Evolutionary conservation across 2,329 filamentous ascomycete species (phyloP), one percentile per base, ranked within the genome.

Genomic region (Cryphonectria nitschkei): DNA sequence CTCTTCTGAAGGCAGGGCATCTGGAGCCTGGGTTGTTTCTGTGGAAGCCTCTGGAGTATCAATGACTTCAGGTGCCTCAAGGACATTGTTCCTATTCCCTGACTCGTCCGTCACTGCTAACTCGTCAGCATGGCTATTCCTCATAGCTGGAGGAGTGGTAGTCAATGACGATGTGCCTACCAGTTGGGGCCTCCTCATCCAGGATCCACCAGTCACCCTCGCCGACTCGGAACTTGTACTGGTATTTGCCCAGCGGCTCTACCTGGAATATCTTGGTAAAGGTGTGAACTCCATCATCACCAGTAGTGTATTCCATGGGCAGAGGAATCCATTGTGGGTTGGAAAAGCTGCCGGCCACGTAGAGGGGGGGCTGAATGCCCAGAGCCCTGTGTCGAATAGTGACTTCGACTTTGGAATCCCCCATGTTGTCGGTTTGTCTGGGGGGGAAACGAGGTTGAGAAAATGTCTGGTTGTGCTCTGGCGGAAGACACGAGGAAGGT

Each of bases 141-240:
- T 34, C 19, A 62, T 11, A 3, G 34, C 13, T 39, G 50, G 52
- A 32, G 37, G 19, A 69, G 39, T 37, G 19, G 58, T 41, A 39
- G 26, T 13, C 26, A 29, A 41, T 63, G 52, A 72, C 9, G 4
- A 16, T 58, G 11, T 58, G 26, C 84, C 74, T 82, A 92, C 90
- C 84, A 68, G 84, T 89, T 19, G 88, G 86, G 68, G 85, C 83
- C 61, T 82, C 83, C 70, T 93, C 89, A 75, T 94, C 88, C 62
- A 93, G 79, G 34, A 89, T 83, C 91, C 91, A 93, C 88, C 89
- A 92, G 74, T 92, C 87, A 64, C 88, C 88, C 29, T 84, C 78
- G 13, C 91, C 91, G 50, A 92, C 82, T 41, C 90, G 87, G 75
- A 94, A 92, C 80, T 93, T 94, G 85, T 94, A 95, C 76, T 92